Percentiles rank a stretch among this genome's conserved stretches.
Conservation (phyloP, 202 grass and related monocot genomes). For the Brachypodium distachyon region DNA sequence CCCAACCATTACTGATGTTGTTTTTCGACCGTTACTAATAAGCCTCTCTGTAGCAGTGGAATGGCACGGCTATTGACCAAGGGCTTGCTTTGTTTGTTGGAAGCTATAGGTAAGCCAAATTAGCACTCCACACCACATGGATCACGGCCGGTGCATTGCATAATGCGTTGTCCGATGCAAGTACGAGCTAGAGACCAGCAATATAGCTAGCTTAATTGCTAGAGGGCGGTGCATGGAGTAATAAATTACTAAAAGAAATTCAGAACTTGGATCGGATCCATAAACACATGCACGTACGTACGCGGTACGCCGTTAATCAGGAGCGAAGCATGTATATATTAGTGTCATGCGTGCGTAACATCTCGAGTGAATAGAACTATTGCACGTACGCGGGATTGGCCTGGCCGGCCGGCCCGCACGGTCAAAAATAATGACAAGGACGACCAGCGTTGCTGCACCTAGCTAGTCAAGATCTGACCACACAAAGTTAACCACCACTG, state of each 20-base stretch:
- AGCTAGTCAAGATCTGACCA: slow-evolving; percentile 51
- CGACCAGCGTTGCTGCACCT: slow-evolving; percentile 3
- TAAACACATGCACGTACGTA: too few relatives aligned
- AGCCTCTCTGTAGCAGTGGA: too few relatives aligned
- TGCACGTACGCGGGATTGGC: slow-evolving; percentile 10
- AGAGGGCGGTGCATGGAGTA: too few relatives aligned
- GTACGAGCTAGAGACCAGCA: too few relatives aligned
- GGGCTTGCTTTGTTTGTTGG: not conserved
- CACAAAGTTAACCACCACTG: slow-evolving; percentile 29
- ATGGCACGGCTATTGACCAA: not conserved
- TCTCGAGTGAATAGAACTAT: slow-evolving; percentile 15
- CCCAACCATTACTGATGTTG: too few relatives aligned
- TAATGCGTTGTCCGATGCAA: too few relatives aligned
- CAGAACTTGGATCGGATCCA: too few relatives aligned
- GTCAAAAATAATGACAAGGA: slow-evolving; percentile 5
- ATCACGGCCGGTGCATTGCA: not conserved
- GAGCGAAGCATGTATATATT: not conserved
- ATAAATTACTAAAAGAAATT: too few relatives aligned
- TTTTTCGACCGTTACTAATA: too few relatives aligned
- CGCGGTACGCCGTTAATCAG: not conserved
- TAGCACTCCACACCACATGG: not conserved
- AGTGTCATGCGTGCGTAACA: not conserved
- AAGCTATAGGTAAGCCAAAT: not conserved
- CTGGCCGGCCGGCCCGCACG: not conserved
- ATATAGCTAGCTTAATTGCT: too few relatives aligned